Percentiles rank a stretch among this genome's conserved stretches.
These are phyloP conservation scores for Furcasterigmium sp. DNA, from an alignment of 2,329 filamentous ascomycete species.

Conservation along the genomic window DNA sequence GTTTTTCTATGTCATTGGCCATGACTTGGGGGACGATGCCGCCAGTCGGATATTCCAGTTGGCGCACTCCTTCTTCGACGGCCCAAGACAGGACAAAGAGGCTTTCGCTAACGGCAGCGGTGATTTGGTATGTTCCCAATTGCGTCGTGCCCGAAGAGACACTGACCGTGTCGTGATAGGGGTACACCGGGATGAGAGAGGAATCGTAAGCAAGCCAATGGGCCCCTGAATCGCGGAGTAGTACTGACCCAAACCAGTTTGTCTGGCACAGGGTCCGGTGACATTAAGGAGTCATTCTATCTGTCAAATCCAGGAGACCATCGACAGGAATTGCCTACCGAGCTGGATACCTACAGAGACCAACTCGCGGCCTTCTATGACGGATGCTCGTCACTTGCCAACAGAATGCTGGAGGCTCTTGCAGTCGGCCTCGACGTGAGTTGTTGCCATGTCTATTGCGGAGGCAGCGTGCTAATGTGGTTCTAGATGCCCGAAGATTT, in stretches of 20 bases:
- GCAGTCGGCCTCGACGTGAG: slow-evolving; percentile 67
- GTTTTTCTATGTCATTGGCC: slow-evolving; percentile 12
- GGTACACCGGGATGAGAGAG: slow-evolving; percentile 13
- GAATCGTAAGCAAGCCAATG: slow-evolving; percentile 7
- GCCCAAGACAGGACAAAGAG: slow-evolving; percentile 4
- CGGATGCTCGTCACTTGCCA: slow-evolving; percentile 6
- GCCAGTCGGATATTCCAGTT: slow-evolving; percentile 8
- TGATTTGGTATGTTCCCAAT: slow-evolving; percentile 8
- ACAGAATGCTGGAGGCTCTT: slow-evolving; percentile 34
- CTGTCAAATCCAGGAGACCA: slow-evolving; percentile 7
- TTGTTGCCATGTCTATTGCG: not conserved
- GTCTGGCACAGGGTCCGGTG: slow-evolving; percentile 9
- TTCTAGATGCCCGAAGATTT: slow-evolving; percentile 36
- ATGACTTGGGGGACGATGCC: slow-evolving; percentile 8
- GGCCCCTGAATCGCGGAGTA: not conserved
- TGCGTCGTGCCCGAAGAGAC: not conserved
- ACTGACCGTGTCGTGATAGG: slow-evolving; percentile 4
- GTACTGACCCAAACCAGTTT: slow-evolving; percentile 2
- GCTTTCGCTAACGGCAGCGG: slow-evolving; percentile 8
- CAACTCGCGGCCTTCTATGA: slow-evolving; percentile 6
- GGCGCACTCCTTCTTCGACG: slow-evolving; percentile 8
- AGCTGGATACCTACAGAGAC: slow-evolving; percentile 5
- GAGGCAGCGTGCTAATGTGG: not conserved
- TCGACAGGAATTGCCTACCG: slow-evolving; percentile 6
- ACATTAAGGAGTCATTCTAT: slow-evolving; percentile 13